These are phyloP conservation scores for Colletotrichum kahawae DNA, from an alignment of 2,329 filamentous ascomycete genomes.

Conservation along the genomic window DNA sequence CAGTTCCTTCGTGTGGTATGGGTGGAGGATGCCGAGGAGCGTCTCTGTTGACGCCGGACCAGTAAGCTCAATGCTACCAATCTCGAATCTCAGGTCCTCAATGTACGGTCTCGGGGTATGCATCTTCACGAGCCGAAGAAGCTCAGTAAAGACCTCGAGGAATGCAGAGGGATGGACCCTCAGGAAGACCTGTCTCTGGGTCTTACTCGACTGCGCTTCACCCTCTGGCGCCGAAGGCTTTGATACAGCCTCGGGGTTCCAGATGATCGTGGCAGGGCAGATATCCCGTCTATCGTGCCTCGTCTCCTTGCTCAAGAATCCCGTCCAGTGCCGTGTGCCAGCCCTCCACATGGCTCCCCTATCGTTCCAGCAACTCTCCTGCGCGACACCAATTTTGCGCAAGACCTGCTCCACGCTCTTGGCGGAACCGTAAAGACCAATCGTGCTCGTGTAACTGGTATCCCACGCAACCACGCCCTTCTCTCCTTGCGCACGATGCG, in stretches of 20 bases:
- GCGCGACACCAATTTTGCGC: constrained; percentile 65
- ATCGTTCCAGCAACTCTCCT: constrained; percentile 65
- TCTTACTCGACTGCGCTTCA: constrained; percentile 25
- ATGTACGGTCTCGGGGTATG: constrained; percentile 66
- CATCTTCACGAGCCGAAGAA: constrained; percentile 62
- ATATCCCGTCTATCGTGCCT: constrained; percentile 63
- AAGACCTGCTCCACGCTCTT: constrained; percentile 70
- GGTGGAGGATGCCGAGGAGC: constrained; percentile 70
- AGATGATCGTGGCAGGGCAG: constrained; percentile 76
- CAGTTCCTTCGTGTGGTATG: constrained; percentile 42
- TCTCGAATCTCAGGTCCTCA: constrained; percentile 73
- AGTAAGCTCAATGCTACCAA: constrained; percentile 62
- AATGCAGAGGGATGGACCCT: constrained; percentile 86
- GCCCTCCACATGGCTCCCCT: constrained; percentile 74
- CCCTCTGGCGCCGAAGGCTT: constrained; percentile 20
- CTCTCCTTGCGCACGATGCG: constrained; percentile 78
- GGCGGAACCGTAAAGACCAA: constrained; percentile 73
- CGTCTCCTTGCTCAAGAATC: constrained; percentile 56
- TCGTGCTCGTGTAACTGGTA: constrained; percentile 90
- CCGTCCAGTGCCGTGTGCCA: constrained; percentile 54
- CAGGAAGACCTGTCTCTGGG: constrained; percentile 62
- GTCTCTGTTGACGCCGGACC: constrained; percentile 80
- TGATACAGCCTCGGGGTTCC: constrained; percentile 60
- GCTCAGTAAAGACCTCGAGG: constrained; percentile 68
- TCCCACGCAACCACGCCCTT: constrained; percentile 89